Conservation (phyloP, 1,284 basidiomycete genomes). For the Heterobasidion annosum region DNA sequence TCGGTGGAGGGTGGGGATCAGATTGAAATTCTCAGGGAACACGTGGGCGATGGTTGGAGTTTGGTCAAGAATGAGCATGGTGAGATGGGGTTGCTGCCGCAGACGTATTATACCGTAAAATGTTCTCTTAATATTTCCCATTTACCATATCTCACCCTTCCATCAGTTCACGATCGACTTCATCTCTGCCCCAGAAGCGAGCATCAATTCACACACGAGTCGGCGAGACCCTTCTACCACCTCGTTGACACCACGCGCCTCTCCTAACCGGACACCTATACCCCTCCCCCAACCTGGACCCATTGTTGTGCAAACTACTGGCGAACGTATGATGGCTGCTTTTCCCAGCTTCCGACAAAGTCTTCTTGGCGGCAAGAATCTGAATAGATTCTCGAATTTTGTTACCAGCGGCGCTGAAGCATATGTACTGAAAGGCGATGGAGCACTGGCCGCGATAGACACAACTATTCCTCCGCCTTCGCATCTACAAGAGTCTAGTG, state of each 20-base stretch:
- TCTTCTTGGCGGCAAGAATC: conserved; percentile 63
- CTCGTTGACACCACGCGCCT: conserved; percentile 45
- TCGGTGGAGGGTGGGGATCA: conserved; percentile 54
- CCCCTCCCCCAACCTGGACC: conserved; percentile 20
- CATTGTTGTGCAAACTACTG: conserved; percentile 63
- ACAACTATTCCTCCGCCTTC: conserved; percentile 7
- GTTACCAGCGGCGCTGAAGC: conserved; percentile 81
- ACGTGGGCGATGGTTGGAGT: conserved; percentile 70
- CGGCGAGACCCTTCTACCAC: conserved; percentile 33
- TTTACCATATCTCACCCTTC: conserved; percentile 3
- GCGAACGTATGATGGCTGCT: conserved; percentile 41
- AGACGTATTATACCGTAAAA: conserved; percentile 62
- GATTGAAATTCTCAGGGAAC: conserved; percentile 55
- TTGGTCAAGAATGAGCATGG: conserved; percentile 43
- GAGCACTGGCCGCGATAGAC: not conserved
- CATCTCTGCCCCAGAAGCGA: conserved; percentile 30
- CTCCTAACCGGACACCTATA: conserved; percentile 22
- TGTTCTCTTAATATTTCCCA: conserved; percentile 8
- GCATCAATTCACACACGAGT: conserved; percentile 18
- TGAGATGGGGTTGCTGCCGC: conserved; percentile 61
- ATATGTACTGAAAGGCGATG: conserved; percentile 57
- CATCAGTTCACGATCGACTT: conserved; percentile 59
- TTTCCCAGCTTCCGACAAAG: conserved; percentile 65
- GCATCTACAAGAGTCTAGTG: conserved; percentile 21
- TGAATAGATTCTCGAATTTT: conserved; percentile 79